Conservation (phyloP, 2,329 filamentous ascomycete species). For the Pseudogymnoascus sp. region DNA sequence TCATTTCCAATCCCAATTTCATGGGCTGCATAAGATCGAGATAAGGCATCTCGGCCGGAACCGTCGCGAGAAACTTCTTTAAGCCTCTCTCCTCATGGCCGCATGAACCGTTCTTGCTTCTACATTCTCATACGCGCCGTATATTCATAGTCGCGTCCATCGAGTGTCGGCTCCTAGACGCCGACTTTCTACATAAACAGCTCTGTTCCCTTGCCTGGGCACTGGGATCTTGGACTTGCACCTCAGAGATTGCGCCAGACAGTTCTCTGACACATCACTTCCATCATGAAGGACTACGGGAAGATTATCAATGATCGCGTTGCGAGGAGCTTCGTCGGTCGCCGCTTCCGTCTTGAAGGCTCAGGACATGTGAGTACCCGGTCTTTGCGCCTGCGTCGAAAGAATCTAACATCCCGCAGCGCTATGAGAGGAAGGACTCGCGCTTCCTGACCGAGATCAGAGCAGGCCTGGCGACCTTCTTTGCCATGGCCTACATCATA, state of each 20-base stretch:
- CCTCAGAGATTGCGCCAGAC: constrained; percentile 1
- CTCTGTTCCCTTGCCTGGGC: background rate
- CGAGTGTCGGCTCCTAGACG: background rate
- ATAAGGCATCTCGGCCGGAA: constrained; percentile 5
- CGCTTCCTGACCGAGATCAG: constrained; percentile 78
- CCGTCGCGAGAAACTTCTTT: constrained; percentile 3
- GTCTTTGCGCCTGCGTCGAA: background rate
- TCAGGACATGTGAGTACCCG: constrained; percentile 65
- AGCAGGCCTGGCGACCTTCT: constrained; percentile 68
- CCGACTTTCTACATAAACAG: constrained; percentile 6
- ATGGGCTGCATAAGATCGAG: constrained; percentile 6
- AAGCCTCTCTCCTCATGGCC: constrained; percentile 2
- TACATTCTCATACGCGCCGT: background rate
- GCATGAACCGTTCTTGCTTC: background rate
- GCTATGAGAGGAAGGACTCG: constrained; percentile 45
- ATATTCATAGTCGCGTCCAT: constrained; percentile 5
- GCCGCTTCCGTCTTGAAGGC: constrained; percentile 72
- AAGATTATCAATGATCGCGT: constrained; percentile 47
- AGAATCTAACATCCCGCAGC: constrained; percentile 19
- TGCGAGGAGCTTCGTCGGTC: constrained; percentile 57
- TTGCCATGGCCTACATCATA: constrained; percentile 66
- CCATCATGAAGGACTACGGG: constrained; percentile 10
- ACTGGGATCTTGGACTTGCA: background rate
- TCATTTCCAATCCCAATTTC: constrained; percentile 5
- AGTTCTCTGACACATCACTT: background rate